Percentiles rank a stretch among this genome's conserved stretches.
These are phyloP conservation scores for Tetragonia tetragonoides DNA, from an alignment of 148 eudicot species.

Conservation along the genomic window DNA sequence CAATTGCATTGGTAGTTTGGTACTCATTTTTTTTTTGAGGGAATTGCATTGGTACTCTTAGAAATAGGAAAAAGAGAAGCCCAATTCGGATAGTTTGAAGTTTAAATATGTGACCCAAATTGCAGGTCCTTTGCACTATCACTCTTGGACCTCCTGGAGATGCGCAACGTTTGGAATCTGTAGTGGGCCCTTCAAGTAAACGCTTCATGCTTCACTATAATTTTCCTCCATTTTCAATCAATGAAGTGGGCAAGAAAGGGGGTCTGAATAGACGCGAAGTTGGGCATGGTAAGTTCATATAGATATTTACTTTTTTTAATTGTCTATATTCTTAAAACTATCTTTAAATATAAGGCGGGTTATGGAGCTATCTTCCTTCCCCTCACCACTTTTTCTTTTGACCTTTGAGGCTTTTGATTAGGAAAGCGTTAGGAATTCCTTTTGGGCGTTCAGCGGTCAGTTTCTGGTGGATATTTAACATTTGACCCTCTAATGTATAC, in stretches of 20 bases:
- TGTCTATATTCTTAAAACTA: background rate
- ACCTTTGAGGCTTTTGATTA: background rate
- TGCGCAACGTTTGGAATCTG: constrained; percentile 78
- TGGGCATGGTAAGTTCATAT: constrained; percentile 78
- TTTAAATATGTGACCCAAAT: constrained; percentile 2
- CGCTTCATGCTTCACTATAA: constrained; percentile 97
- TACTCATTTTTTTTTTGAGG: too few species aligned
- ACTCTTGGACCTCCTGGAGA: constrained; percentile 96
- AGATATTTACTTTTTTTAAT: background rate
- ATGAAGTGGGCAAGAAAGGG: constrained; percentile 88
- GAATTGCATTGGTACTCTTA: background rate
- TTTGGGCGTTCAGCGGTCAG: background rate
- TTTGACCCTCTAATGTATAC: background rate
- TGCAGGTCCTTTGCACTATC: constrained; percentile 88
- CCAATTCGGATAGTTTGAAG: constrained; percentile 1
- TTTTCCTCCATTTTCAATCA: constrained; percentile 91
- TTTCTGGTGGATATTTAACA: background rate
- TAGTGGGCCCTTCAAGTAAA: constrained; percentile 82
- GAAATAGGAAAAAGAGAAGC: background rate
- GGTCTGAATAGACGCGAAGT: constrained; percentile 96
- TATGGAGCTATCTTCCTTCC: background rate
- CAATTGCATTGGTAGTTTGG: background rate
- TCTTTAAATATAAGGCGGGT: background rate
- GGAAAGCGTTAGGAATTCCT: background rate
- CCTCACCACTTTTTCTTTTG: background rate